Evolutionary conservation across 352 stramenopile species (phyloP), one percentile per base, ranked within the genome.

Genomic region (Sclerospora graminicola): DNA sequence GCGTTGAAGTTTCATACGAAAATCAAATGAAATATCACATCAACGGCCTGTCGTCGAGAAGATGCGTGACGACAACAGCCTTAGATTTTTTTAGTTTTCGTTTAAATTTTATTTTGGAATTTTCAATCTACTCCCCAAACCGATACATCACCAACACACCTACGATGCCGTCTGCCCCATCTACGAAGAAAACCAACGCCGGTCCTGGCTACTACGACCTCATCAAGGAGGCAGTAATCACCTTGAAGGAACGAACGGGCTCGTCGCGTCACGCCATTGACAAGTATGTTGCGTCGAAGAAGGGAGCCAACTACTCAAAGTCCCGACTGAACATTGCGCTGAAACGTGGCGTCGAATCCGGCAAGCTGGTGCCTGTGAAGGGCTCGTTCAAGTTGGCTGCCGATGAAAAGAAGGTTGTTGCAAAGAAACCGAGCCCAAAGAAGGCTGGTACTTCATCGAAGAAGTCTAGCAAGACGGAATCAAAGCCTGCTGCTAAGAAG

Each of bases 381-480:
- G 78, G 75, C 40, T 97, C 86, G 29, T 97, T 95, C 84, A 97
- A 97, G 68, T 70, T 97, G 11, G 85, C 84, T 2, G 58, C 88
- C 15, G 82, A 91, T 2, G 77, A 89, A 63, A 97, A 97, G 71
- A 95, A 97, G 66, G 45, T 52, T 3, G 60, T 6, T 14, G 41
- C 27, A 4, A 55, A 58, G 45, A 35, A 35, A 13, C 30, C 30
- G 13, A 26, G 21, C 6, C 21, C 21, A 7, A 26, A 26, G 21
- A 26, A 26, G 21, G 30, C 15, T n/a, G 30, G 1, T 7, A 2
- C 30, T 41, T 21, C 23, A 8, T 15, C n/a, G n/a, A 8, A n/a
- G 0, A 41, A 31, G 21, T 31, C 28, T 13, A 14, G n/a, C 2
- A 20, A 21, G 13, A 16, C 30, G 8, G 30, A 13, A 15, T n/a